Conservation (phyloP, 1,139 yeast species). For the Blastobotrys persicus region DNA sequence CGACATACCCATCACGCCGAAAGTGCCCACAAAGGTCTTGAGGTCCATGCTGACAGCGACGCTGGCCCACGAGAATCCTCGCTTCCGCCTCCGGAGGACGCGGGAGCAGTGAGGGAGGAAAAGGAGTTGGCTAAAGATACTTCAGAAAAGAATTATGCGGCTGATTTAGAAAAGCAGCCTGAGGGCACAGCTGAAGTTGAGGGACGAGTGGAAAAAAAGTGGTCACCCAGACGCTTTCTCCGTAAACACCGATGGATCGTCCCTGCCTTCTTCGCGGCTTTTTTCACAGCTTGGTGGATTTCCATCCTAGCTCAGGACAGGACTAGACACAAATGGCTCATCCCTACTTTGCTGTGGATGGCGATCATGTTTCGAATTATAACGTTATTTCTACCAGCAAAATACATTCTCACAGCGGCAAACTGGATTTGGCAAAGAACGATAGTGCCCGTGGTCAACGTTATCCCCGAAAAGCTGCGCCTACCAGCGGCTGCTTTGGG, state of each 20-base stretch:
- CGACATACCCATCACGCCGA: conserved; percentile 30
- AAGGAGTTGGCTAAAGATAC: conserved; percentile 18
- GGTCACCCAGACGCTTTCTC: conserved; percentile 13
- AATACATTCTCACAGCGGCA: conserved; percentile 34
- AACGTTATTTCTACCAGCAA: conserved; percentile 51
- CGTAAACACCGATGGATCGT: conserved; percentile 28
- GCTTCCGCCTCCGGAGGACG: conserved; percentile 16
- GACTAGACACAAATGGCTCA: conserved; percentile 58
- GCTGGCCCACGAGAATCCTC: conserved; percentile 27
- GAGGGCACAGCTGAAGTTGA: conserved; percentile 7
- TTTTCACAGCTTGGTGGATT: conserved; percentile 69
- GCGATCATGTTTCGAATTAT: conserved; percentile 54
- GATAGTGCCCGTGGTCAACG: conserved; percentile 43
- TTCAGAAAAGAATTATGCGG: conserved; percentile 10
- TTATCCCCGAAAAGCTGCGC: conserved; percentile 44
- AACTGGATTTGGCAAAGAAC: conserved; percentile 45
- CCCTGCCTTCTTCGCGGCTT: conserved; percentile 36
- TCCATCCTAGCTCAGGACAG: conserved; percentile 54
- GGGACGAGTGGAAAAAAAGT: conserved; percentile 11
- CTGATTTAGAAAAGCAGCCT: conserved; percentile 19
- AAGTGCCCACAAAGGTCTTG: conserved; percentile 25
- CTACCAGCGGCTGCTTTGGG: conserved; percentile 46
- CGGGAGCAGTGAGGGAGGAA: neutral
- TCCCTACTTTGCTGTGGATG: conserved; percentile 59
- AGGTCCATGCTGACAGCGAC: conserved; percentile 29